Evolutionary conservation across 805 yeast species (phyloP), one percentile per base, ranked within the genome.

Genomic region (Saturnispora saitoi): DNA sequence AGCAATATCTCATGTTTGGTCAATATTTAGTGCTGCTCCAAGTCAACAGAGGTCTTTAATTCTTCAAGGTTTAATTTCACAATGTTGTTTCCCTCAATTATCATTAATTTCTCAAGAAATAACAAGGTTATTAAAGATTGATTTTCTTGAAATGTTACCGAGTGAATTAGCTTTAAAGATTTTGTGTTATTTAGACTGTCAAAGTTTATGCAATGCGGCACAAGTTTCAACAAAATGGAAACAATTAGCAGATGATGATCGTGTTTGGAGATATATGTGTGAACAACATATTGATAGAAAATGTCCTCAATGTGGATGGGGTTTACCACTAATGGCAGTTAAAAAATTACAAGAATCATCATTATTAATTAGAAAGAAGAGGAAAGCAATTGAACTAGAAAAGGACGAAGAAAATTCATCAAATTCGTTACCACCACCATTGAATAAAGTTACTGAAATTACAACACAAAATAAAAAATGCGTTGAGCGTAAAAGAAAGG

Each of bases 271-370:
- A 63, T 90, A 91, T 56, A 83, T 93, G 89, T 93, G 99, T 62
- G 96, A 89, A 63, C 99, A 93, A 67, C 99, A 93, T 65, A 93
- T 93, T 48, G 99, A 93, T 67, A 76, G 95, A 51, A 93, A 93
- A 65, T 93, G 99, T 69, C 95, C 96, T 36, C 87, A 87, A 61
- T 93, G 99, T 69, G 99, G 99, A 14, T 93, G 99, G 99, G 99
- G 99, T 4, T 72, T 93, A 54, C 99, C 99, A 3, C 69, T 93
- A 51, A 77, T 93, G 79, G 96, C 89, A 59, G 87, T 89, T 80
- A 85, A 83, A 62, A 72, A 79, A 58, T 67, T 62, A 49, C 68
- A 61, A 38, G 67, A 63, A 50, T 47, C 51, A 43, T 45, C 60
- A 11, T 53, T 51, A n/a, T 34, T 42, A 17, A 32, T 43, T 20